Conservation (phyloP, 2,329 filamentous ascomycete genomes). For the Neofusicoccum laricinum region DNA sequence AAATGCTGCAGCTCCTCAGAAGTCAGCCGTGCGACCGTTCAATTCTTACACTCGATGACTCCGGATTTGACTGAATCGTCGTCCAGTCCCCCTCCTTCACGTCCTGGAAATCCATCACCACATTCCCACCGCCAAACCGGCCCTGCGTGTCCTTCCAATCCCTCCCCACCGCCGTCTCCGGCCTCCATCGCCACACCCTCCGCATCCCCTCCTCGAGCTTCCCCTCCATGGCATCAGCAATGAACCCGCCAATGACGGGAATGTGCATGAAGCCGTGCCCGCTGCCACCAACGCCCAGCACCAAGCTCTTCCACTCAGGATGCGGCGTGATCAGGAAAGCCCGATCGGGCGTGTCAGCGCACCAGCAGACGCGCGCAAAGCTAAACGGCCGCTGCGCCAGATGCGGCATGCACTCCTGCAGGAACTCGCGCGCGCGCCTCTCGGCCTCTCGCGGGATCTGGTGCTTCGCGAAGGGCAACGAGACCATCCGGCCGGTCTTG, state of each 20-base stretch:
- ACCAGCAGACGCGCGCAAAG: slow-evolving; percentile 57
- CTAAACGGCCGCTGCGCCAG: slow-evolving; percentile 48
- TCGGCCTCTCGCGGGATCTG: slow-evolving; percentile 50
- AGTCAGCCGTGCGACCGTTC: too few relatives aligned
- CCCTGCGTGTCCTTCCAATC: slow-evolving; percentile 50
- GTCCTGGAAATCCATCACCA: slow-evolving; percentile 48
- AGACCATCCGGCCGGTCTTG: slow-evolving; percentile 21
- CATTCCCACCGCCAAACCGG: slow-evolving; percentile 47
- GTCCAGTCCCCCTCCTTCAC: slow-evolving; percentile 27
- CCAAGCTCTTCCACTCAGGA: slow-evolving; percentile 41
- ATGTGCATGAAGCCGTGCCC: slow-evolving; percentile 56
- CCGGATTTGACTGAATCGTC: slow-evolving; percentile 14
- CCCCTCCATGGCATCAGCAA: slow-evolving; percentile 49
- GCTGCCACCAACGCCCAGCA: slow-evolving; percentile 51
- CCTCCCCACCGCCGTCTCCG: slow-evolving; percentile 46
- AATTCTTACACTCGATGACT: background rate
- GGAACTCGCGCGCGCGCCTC: slow-evolving; percentile 46
- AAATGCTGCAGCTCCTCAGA: too few relatives aligned
- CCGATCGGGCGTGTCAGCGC: slow-evolving; percentile 54
- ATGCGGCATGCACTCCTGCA: slow-evolving; percentile 54
- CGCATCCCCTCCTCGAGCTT: slow-evolving; percentile 43
- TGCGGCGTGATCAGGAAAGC: slow-evolving; percentile 53
- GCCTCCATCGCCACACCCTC: slow-evolving; percentile 48
- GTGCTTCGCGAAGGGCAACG: slow-evolving; percentile 43
- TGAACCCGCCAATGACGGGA: slow-evolving; percentile 50